Evolutionary conservation across 352 stramenopile genomes (phyloP).

Genomic region (Globisporangium emineosum): DNA sequence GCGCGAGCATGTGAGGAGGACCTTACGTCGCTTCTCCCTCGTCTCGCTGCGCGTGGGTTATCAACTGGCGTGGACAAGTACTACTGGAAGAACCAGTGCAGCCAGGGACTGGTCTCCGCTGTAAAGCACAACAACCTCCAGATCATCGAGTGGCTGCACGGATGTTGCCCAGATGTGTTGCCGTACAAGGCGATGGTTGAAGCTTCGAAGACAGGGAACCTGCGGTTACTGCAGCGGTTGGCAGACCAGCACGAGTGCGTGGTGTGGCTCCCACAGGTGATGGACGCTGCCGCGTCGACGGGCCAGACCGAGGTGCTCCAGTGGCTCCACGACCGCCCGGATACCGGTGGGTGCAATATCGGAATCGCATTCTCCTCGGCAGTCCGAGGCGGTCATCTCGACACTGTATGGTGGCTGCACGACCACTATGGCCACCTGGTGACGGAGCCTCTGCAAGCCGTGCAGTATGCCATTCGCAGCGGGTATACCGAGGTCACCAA

Average conservation of each 20-base stretch:
- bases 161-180: neutral
- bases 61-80: neutral
- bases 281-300: neutral
- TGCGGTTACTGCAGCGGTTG: neutral
- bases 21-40: neutral
- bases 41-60: neutral
- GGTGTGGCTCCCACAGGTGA: neutral
- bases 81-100: neutral
- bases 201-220: neutral
- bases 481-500: neutral
- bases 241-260: neutral
- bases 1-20: neutral
- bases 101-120: neutral
- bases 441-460: neutral
- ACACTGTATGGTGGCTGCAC: neutral
- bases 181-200: neutral
- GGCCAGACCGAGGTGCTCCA: constrained; percentile 1
- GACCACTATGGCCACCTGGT: neutral
- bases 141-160: constrained; percentile 7
- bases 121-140: neutral
- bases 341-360: neutral
- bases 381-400: neutral
- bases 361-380: neutral
- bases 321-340: constrained; percentile 2
- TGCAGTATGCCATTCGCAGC: neutral